phyloP scores from a whole-genome alignment of 352 stramenopile species.

The Pilasporangium apinafurcum region DNA sequence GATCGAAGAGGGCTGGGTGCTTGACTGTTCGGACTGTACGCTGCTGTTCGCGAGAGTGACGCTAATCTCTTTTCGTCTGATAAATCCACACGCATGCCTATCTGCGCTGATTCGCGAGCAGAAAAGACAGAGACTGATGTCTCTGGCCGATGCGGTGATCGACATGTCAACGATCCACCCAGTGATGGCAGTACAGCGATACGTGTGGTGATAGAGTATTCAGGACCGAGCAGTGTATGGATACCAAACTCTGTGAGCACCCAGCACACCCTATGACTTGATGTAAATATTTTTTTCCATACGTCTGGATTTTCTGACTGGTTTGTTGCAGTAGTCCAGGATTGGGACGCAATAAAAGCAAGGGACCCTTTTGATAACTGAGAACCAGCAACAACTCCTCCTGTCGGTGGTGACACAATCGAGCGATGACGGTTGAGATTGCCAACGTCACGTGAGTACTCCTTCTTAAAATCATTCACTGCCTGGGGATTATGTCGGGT shows the following conservation, averaged over 20 bases:
- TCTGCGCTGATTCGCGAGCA: slow-evolving; percentile 29
- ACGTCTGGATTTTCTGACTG: slow-evolving; percentile 9
- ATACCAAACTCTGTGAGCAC: slow-evolving; percentile 58
- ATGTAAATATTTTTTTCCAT: slow-evolving; percentile 42
- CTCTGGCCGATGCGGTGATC: slow-evolving; percentile 22
- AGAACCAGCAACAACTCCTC: slow-evolving; percentile 14
- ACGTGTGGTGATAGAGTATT: slow-evolving; percentile 54
- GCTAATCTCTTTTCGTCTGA: slow-evolving; percentile 38
- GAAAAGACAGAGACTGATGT: slow-evolving; percentile 35
- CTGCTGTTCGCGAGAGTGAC: slow-evolving; percentile 27
- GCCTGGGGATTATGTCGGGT: slow-evolving; percentile 69
- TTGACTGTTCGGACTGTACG: slow-evolving; percentile 25
- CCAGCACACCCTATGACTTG: slow-evolving; percentile 54
- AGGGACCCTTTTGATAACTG: slow-evolving; percentile 14
- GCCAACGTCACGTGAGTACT: slow-evolving; percentile 63
- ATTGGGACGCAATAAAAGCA: slow-evolving; percentile 13
- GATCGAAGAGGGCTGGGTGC: slow-evolving; percentile 19
- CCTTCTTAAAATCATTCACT: slow-evolving; percentile 69
- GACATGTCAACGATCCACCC: slow-evolving; percentile 1
- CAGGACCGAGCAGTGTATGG: slow-evolving; percentile 49
- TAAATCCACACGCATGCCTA: slow-evolving; percentile 40
- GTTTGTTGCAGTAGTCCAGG: slow-evolving; percentile 5
- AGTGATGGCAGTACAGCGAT: slow-evolving; percentile 25
- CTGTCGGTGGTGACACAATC: slow-evolving; percentile 37
- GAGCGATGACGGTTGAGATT: slow-evolving; percentile 61